phyloP scores from a whole-genome alignment of 2,329 filamentous ascomycete genomes.

The Colletotrichum melonis region DNA sequence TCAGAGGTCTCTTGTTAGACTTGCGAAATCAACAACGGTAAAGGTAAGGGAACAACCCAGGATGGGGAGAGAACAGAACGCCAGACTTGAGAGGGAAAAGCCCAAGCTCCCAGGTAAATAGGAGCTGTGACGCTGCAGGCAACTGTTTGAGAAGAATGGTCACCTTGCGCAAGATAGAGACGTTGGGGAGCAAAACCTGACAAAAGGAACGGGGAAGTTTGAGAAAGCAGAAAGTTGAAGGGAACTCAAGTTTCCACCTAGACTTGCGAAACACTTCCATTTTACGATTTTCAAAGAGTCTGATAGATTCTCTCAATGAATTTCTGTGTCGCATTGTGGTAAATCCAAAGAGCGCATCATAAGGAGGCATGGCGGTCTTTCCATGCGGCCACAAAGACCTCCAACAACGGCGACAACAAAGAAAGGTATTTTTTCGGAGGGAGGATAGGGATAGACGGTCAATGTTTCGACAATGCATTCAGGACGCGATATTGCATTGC shows the following conservation, averaged over 20 bases:
- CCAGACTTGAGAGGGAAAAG: neutral
- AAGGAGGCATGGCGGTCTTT: neutral
- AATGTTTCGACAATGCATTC: constrained; percentile 26
- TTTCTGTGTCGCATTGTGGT: neutral
- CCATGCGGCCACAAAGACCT: constrained; percentile 12
- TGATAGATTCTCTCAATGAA: neutral
- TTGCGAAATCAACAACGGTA: neutral
- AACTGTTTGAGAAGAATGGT: neutral
- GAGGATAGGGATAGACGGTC: constrained; percentile 9
- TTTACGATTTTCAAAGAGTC: constrained; percentile 21
- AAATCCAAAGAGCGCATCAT: neutral
- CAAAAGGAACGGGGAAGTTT: constrained; percentile 1
- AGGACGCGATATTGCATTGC: constrained; percentile 10
- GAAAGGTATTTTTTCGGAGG: neutral
- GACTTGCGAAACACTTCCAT: constrained; percentile 25
- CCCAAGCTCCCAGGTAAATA: neutral
- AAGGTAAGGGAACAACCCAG: neutral
- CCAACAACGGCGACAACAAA: neutral
- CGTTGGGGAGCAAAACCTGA: neutral
- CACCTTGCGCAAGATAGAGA: neutral
- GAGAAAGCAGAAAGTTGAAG: constrained; percentile 15
- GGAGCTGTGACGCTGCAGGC: neutral
- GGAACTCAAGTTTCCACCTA: neutral
- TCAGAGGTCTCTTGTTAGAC: neutral
- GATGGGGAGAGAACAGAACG: neutral